Base-by-base conservation (phyloP, 2,329 filamentous ascomycete genomes). In the Colletotrichum agaves region DNA sequence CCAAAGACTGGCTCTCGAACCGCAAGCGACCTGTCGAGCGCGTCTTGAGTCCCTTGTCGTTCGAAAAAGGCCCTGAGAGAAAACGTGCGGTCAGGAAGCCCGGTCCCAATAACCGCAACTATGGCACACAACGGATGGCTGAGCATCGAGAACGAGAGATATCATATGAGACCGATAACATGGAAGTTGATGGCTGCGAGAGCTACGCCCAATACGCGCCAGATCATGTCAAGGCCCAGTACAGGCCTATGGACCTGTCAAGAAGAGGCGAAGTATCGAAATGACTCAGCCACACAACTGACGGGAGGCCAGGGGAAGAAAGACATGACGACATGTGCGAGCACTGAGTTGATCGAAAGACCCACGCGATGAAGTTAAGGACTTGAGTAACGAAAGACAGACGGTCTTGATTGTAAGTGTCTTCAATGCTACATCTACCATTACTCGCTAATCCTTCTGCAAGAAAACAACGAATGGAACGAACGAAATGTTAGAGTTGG, bases 141-240 rank as follows among this genome's bases (percentile, higher is more conserved):
- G 12, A 19, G 11, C 5, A 12, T 1, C 19, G 19, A n/a, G 15
- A 35, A 15, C 15, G 4, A 23, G 11, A 5, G 7, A 8, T 5
- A 5, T 21, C 15, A 12, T 33, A 39, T 17, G 17, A 21, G 19
- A 15, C 33, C 8, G 11, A 7, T 4, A 17, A 43, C 44, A 21
- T 41, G 4, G 8, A 23, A 27, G 23, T n/a, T 27, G 27, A 27
- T 13, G 44, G 13, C 10, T 19, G 5, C 27, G 44, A 13, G 27
- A 17, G 15, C 2, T 63, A 52, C 33, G 27, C 33, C 4, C 10
- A 33, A 33, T 50, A 23, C 35, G 17, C 44, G 8, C 19, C 37
- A 11, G 33, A 63, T 5, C 35, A 60, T 59, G 44, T 50, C 5
- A 60, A 63, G 43, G 43, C 17, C 19, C 44, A 47, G 7, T 35